Evolutionary conservation across 2,329 filamentous ascomycete genomes (phyloP).

Genomic region (Colletotrichum sp.): DNA sequence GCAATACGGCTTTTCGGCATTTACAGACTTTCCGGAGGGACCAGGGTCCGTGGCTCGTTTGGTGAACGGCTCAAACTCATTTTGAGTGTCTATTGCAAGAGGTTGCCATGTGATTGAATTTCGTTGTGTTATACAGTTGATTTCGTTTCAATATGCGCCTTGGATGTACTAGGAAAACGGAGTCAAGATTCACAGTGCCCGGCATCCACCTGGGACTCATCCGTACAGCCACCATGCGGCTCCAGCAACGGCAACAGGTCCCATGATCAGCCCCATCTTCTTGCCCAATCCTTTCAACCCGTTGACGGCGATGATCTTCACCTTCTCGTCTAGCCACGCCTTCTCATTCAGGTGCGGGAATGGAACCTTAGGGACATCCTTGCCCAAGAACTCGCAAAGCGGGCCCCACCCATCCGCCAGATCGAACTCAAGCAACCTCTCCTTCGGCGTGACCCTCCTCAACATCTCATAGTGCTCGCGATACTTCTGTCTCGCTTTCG

Average conservation of each 20-base stretch:
- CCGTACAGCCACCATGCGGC: background rate
- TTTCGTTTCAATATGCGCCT: background rate
- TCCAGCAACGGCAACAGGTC: background rate
- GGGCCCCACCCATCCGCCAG: constrained; percentile 22
- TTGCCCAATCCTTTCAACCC: background rate
- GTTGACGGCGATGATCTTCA: background rate
- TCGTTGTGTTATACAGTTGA: background rate
- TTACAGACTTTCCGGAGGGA: background rate
- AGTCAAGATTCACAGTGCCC: background rate
- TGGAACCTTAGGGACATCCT: constrained; percentile 6
- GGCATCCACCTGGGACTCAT: background rate
- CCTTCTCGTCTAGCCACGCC: background rate
- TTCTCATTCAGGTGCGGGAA: constrained; percentile 15
- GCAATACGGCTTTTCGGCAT: background rate
- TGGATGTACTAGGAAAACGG: rapidly evolving
- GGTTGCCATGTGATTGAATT: rapidly evolving
- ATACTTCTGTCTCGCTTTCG: background rate
- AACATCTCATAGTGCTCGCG: constrained; percentile 9
- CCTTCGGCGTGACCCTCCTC: constrained; percentile 7
- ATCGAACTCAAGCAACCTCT: constrained; percentile 22
- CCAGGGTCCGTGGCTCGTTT: background rate
- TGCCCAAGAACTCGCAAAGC: constrained; percentile 21
- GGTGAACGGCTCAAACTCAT: background rate
- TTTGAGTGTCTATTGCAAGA: background rate
- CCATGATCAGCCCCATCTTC: background rate